Evolutionary conservation across 2,329 filamentous ascomycete genomes (phyloP).

Genomic region (Intubia oerlemansii): DNA sequence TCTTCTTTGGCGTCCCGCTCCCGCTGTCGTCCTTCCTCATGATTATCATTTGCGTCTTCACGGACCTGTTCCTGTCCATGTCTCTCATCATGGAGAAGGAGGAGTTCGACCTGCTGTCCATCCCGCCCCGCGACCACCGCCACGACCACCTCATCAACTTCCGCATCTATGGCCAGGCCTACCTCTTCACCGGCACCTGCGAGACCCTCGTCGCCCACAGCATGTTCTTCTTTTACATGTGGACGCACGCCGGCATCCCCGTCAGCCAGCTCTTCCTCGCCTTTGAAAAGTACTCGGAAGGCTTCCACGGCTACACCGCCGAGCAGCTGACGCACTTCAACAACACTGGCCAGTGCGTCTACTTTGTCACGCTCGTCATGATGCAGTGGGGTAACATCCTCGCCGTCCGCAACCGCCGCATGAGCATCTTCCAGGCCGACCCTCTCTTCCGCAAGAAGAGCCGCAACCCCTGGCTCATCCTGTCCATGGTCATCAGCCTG

Average conservation of each 20-base stretch:
- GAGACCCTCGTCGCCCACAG: slow-evolving; percentile 6
- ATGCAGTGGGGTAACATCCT: no score
- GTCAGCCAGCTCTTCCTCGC: no score
- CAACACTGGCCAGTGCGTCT: no score
- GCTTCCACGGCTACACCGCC: no score
- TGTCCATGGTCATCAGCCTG: slow-evolving; percentile 6
- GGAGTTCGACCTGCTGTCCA: no score
- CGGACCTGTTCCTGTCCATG: slow-evolving; percentile 6
- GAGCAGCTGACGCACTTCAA: no score
- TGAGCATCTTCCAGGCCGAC: slow-evolving; percentile 6
- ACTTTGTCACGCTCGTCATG: no score
- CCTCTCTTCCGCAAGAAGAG: slow-evolving; percentile 7
- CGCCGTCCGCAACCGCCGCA: no score
- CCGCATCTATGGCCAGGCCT: slow-evolving; percentile 6
- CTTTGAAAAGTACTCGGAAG: no score
- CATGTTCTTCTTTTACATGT: slow-evolving; percentile 5
- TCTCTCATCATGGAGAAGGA: slow-evolving; percentile 8
- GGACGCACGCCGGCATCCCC: slow-evolving; percentile 6
- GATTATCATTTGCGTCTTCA: slow-evolving; percentile 7
- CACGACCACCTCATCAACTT: slow-evolving; percentile 6
- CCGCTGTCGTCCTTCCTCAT: slow-evolving; percentile 7
- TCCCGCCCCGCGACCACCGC: slow-evolving; percentile 5
- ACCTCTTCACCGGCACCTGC: slow-evolving; percentile 6
- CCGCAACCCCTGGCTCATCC: slow-evolving; percentile 15
- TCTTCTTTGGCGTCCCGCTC: slow-evolving; percentile 6